These are phyloP conservation scores for Podaxis pistillaris DNA, from an alignment of 768 basidiomycete species.

Conservation along the genomic window DNA sequence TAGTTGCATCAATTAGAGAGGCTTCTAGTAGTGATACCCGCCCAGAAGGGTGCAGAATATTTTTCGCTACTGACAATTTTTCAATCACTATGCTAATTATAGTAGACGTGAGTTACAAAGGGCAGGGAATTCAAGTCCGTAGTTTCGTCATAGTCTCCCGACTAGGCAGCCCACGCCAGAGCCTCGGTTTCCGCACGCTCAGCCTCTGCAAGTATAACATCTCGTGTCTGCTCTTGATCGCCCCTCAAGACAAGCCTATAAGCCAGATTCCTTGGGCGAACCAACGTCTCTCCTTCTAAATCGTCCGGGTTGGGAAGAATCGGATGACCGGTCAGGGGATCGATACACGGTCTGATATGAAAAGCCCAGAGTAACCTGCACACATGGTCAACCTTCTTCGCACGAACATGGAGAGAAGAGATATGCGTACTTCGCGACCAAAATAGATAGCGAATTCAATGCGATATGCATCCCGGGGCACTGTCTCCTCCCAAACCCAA, in stretches of 20 bases:
- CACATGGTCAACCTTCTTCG: not conserved
- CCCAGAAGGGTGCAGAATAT: no score
- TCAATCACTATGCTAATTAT: no score
- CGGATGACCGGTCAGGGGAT: slow-evolving; percentile 13
- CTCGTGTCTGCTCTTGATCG: not conserved
- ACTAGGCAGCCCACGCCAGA: not conserved
- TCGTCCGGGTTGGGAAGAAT: slow-evolving; percentile 19
- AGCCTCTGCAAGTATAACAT: slow-evolving; percentile 15
- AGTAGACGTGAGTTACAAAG: not conserved
- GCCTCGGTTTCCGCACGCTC: slow-evolving; percentile 13
- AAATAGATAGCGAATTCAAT: slow-evolving; percentile 24
- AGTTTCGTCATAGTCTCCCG: not conserved
- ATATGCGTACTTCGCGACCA: slow-evolving; percentile 18
- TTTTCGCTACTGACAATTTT: no score
- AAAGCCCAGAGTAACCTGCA: slow-evolving; percentile 24
- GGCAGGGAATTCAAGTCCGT: not conserved
- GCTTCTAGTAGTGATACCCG: no score
- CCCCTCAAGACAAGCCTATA: slow-evolving; percentile 14
- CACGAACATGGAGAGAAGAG: no score
- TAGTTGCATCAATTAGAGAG: no score
- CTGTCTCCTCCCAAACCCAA: slow-evolving; percentile 27
- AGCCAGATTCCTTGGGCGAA: slow-evolving; percentile 17
- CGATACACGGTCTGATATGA: slow-evolving; percentile 16
- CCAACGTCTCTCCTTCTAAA: slow-evolving; percentile 18
- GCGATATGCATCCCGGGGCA: slow-evolving; percentile 28